Evolutionary conservation across 23 red algal species (phyloP).

Genomic region (Agarophyton chilense): DNA sequence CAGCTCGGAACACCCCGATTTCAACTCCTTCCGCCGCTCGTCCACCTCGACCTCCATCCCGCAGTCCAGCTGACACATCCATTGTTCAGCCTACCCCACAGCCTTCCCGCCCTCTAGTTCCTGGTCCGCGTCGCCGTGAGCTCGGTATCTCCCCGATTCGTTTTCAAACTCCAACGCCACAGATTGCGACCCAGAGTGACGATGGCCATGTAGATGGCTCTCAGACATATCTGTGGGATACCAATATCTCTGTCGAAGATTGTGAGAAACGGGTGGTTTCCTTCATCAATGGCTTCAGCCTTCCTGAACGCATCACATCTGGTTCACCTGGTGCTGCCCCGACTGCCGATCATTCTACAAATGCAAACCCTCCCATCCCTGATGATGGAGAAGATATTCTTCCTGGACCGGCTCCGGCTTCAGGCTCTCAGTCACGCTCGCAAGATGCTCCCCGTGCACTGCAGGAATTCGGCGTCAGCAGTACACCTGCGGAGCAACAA

Average conservation of each 20-base stretch:
- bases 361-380: not conserved
- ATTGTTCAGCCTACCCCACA: slow-evolving; percentile 64
- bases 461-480: not conserved
- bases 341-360: not conserved
- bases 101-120: slow-evolving; percentile 23
- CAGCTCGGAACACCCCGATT: not conserved
- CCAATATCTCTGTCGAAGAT: slow-evolving; percentile 75
- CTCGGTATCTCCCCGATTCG: slow-evolving; percentile 58
- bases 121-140: slow-evolving; percentile 49
- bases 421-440: not conserved
- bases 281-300: slow-evolving; percentile 54
- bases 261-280: slow-evolving; percentile 49
- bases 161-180: slow-evolving; percentile 30
- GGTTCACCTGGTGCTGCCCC: not conserved
- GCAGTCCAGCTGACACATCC: slow-evolving; percentile 28
- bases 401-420: not conserved
- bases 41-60: not conserved
- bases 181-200: not conserved
- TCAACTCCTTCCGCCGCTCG: slow-evolving; percentile 13
- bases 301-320: not conserved
- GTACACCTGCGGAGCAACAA: not conserved
- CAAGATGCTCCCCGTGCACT: not conserved
- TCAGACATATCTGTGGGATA: slow-evolving; percentile 71
- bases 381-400: slow-evolving; percentile 7
- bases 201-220: slow-evolving; percentile 2